Base-by-base conservation (phyloP, 2,329 filamentous ascomycete genomes). In the Polychaeton citri region DNA sequence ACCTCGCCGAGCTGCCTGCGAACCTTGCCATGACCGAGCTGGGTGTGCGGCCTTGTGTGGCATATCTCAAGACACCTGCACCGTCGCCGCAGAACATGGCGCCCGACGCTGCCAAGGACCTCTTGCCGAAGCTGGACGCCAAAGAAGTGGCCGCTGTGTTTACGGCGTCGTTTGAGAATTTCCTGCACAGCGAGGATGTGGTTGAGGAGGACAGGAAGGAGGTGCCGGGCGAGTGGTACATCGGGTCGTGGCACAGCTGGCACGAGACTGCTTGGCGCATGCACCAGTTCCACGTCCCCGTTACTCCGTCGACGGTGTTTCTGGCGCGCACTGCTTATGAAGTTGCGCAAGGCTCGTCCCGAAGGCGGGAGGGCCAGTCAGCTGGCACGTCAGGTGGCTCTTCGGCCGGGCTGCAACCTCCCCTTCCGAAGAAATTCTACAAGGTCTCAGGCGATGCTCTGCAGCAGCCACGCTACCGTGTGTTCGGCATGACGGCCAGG, bases 111-210 rank as follows among this genome's bases (percentile, higher is more conserved):
- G 47, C 51, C 6, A 83, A 48, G 19, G 55, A 58, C 30, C 42
- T 58, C 8, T 38, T 59, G 7, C 87, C 88, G 0, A 72, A 76
- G 26, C 69, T 95, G 8, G 84, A 95, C 60, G 82, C 86, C 2
- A 79, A 82, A 45, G 88, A 96, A 60, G 88, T 96, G 2, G 87
- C 86, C 2, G 87, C 86, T 31, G 85, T 96, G 21, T 96, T 96
- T 62, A 88, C 83, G 4, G 87, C 82, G 4, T 81, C 84, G 0
- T 85, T 96, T 48, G 75, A 79, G 55, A 82, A 86, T 55, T 95
- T 96, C 56, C 63, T 96, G 36, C 66, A 64, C 32, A 57, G 64
- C 20, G 57, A 60, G 34, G 79, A 83, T 55, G 68, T 81, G 34
- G 45, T 64, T 51, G 46, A 48, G 43, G 35, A 54, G 15, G 47